Evolutionary conservation across 148 eudicot species (phyloP).

Genomic region (Rhododendron vialii): DNA sequence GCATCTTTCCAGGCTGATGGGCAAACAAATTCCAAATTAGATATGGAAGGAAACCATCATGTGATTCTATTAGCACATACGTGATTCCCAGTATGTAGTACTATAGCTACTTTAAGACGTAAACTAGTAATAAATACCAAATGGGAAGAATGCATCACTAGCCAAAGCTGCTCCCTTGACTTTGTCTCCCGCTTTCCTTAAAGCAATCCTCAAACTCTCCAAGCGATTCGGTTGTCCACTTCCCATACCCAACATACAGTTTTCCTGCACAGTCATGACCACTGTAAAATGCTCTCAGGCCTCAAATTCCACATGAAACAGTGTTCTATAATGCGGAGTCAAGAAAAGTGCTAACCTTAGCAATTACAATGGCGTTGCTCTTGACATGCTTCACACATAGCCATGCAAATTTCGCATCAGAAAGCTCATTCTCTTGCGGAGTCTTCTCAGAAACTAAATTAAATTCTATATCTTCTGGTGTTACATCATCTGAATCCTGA

Average conservation of each 20-base stretch:
- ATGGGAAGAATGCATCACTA: slow-evolving; percentile 99
- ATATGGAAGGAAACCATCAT: background rate
- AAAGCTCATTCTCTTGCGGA: slow-evolving; percentile 62
- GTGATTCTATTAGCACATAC: background rate
- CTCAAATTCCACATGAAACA: background rate
- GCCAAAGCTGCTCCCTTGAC: slow-evolving; percentile 95
- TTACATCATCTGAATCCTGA: slow-evolving; percentile 89
- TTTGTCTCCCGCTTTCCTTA: slow-evolving; percentile 86
- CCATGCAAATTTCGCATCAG: slow-evolving; percentile 95
- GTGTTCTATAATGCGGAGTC: background rate
- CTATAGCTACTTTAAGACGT: background rate
- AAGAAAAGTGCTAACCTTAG: slow-evolving; percentile 53
- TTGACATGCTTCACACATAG: slow-evolving; percentile 96
- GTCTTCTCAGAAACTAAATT: slow-evolving; percentile 53
- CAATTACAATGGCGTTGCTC: slow-evolving; percentile 96
- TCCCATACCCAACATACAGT: slow-evolving; percentile 96
- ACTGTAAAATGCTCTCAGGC: slow-evolving; percentile 6
- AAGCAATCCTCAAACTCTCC: slow-evolving; percentile 92
- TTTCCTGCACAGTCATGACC: slow-evolving; percentile 37
- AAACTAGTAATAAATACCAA: slow-evolving; percentile 46
- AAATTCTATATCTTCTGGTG: slow-evolving; percentile 74
- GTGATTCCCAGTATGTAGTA: background rate
- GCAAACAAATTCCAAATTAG: background rate
- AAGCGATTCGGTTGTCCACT: slow-evolving; percentile 96
- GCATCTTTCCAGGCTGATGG: slow-evolving; percentile 89